Percentiles rank a stretch among this genome's conserved stretches.
These are phyloP conservation scores for Mycena sp. DNA, from an alignment of 1,284 basidiomycete genomes.

Conservation along the genomic window DNA sequence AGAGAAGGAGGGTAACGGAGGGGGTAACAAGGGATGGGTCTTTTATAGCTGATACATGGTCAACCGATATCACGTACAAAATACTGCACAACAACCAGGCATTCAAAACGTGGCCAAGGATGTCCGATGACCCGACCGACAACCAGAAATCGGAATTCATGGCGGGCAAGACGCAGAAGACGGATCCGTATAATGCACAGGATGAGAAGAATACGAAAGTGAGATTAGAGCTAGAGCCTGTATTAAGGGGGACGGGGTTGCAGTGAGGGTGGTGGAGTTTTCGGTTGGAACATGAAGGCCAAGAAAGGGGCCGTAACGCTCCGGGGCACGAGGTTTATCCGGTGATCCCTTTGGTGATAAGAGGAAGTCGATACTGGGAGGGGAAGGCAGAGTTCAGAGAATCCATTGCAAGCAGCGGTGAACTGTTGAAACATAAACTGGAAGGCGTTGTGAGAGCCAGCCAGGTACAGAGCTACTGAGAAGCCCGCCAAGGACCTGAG, in stretches of 20 bases:
- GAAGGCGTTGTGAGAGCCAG: too few species aligned
- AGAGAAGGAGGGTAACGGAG: too few species aligned
- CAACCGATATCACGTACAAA: slow-evolving; percentile 17
- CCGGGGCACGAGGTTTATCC: slow-evolving; percentile 5
- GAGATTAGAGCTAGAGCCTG: not conserved
- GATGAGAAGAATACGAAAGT: not conserved
- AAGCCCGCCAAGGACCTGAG: too few species aligned
- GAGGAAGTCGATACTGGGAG: not conserved
- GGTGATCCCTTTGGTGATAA: slow-evolving; percentile 14
- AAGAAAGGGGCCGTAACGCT: slow-evolving; percentile 15
- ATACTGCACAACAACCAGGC: slow-evolving; percentile 1
- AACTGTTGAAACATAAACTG: too few species aligned
- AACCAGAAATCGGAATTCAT: slow-evolving; percentile 20
- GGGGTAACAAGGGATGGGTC: not conserved
- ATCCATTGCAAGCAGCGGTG: not conserved
- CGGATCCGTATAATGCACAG: too few species aligned
- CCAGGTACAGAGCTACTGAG: too few species aligned
- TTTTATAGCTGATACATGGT: slow-evolving; percentile 5
- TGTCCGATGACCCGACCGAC: slow-evolving; percentile 24
- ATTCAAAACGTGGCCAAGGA: slow-evolving; percentile 16
- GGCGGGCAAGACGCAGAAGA: too few species aligned
- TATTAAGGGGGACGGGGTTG: not conserved
- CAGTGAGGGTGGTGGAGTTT: not conserved
- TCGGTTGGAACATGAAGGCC: not conserved
- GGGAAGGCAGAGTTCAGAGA: not conserved